Base-by-base conservation (phyloP, 192 early-diverging fungal species). In the Coemansia sp. region DNA sequence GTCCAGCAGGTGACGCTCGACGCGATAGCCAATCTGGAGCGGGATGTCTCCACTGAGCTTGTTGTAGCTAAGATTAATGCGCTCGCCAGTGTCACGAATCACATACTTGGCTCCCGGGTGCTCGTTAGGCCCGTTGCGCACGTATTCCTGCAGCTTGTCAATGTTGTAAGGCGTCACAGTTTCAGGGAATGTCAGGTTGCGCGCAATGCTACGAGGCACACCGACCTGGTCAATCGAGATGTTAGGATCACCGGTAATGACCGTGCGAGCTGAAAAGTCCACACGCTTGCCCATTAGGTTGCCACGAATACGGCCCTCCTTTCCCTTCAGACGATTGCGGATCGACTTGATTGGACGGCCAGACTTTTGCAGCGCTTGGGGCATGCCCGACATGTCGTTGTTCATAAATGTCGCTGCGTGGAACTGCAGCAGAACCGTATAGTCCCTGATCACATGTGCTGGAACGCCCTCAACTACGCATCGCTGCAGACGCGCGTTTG, bases 201-300 rank as follows among this genome's bases (percentile, higher is more conserved):
- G 87, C 4, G 97, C 97, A 83, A 99, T 99, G 78, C 90, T 93
- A 55, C 95, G 92, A 9, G 97, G 97, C 1, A 99, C 97, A 48
- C 97, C 97, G 52, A 99, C 97, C 81, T 99, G 91, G 81, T 99
- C 97, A 48, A 99, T 91, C n/a, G 90, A 91, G 48, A 99, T 84
- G 75, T 97, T 97, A 20, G 97, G 96, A 74, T 99, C 97, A 65
- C 97, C 97, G 7, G 97, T 99, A 81, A 99, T 98, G 55, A 99
- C 97, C 4, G 96, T 99, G 84, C 97, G 93, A 0, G 98, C 96
- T 34, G 96, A 97, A 81, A 98, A 99, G 81, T 98, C 98, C 2
- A 99, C 96, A 85, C 98, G 94, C 80, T 99, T 99, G 61, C 98
- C 98, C 98, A 99, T 99, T 83, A 99, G 84, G 79, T 99, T 99